Evolutionary conservation across 176 grass and related monocot genomes (phyloP).

Genomic region (Eragrostis nindensis): DNA sequence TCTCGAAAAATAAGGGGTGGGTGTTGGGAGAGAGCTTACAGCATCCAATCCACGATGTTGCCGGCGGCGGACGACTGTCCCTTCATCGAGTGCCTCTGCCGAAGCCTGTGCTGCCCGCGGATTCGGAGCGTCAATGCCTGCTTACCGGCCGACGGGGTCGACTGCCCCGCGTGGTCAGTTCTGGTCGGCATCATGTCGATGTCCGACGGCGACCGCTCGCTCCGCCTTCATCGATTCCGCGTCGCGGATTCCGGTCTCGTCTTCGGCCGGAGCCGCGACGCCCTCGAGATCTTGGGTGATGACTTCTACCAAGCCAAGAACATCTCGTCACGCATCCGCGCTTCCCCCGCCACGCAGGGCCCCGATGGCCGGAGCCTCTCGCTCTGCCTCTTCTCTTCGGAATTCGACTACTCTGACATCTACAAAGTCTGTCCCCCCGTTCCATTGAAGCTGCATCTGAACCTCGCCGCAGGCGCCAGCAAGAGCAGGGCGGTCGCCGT

Average conservation of each 20-base stretch:
- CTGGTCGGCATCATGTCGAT: neutral
- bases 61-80: no score
- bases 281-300: neutral
- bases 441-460: neutral
- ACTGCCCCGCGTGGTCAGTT: neutral
- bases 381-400: neutral
- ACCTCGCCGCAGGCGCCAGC: no score
- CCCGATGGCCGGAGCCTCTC: neutral
- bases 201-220: neutral
- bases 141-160: neutral
- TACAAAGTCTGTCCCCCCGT: neutral
- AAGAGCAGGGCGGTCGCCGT: no score
- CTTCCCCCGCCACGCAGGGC: neutral
- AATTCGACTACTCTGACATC: neutral
- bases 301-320: neutral
- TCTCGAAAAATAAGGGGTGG: no score
- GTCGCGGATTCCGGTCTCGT: neutral
- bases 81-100: neutral
- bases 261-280: neutral
- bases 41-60: no score
- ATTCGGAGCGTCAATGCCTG: neutral
- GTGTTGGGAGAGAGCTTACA: no score
- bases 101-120: neutral
- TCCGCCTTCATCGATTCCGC: conserved; percentile 2
- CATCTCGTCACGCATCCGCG: neutral